phyloP scores from a whole-genome alignment of 176 grass and related monocot genomes.

The Triticum monococcum region DNA sequence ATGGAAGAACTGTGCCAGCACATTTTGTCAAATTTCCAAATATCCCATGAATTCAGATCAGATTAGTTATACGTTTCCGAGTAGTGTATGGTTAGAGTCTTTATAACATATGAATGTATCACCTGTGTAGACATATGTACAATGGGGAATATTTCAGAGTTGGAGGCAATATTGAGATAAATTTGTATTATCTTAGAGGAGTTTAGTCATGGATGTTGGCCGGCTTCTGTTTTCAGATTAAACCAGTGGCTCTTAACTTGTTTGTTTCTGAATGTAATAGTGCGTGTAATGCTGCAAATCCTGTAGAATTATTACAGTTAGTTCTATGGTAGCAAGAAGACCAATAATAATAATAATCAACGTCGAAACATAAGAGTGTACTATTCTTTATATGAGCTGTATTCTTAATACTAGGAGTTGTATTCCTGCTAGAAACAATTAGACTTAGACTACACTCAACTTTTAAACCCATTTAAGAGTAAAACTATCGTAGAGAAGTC shows the following conservation, averaged over 20 bases:
- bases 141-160: neutral
- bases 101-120: neutral
- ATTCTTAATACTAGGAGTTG: neutral
- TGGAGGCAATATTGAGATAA: neutral
- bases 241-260: neutral
- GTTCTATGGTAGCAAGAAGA: neutral
- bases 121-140: neutral
- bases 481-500: neutral
- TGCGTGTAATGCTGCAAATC: neutral
- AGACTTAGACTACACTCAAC: neutral
- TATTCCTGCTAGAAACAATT: neutral
- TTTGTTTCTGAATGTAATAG: neutral
- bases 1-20: neutral
- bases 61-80: neutral
- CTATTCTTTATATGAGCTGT: neutral
- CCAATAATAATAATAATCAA: neutral
- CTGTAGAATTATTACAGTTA: neutral
- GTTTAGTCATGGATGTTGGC: neutral
- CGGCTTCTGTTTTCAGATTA: neutral
- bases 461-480: neutral
- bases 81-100: neutral
- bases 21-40: neutral
- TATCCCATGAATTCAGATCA: neutral
- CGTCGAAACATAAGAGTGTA: neutral
- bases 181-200: neutral